Evolutionary conservation across 306 rosid genomes (phyloP), one percentile per base, ranked within the genome.

Genomic region (Rosa multiflora): DNA sequence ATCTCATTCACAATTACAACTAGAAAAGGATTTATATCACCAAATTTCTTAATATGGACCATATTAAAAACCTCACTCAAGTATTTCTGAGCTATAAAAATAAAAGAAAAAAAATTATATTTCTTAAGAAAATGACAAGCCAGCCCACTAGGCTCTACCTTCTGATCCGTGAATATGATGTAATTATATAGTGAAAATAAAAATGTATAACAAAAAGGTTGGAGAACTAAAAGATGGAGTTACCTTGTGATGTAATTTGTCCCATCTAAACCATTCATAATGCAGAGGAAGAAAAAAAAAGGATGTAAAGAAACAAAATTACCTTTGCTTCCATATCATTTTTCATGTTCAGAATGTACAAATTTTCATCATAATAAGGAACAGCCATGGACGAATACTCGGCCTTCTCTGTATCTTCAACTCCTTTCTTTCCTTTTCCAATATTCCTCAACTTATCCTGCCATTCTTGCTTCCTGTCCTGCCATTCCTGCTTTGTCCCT

Each of bases 381-480:
- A 88, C 80, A 1, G 97, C 82, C 97, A 93, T 93, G 81, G 81
- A 8, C 11, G 91, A 49, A 76, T 88, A 87, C 69, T 88, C 94
- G 13, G 66, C 73, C 90, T 85, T 92, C 76, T 92, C 92, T 5
- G 85, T 78, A 73, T 92, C 92, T 80, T 89, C 95, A 32, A 76
- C 85, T 83, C 86, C 89, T 84, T 91, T 95, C 83, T 86, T 93
- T 44, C 99, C 96, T 62, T 83, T 77, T 53, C 90, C 81, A 70
- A 95, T 93, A 80, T 86, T 91, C 82, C 82, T 91, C 56, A 96
- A 73, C 75, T 81, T 93, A 72, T 90, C 97, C 85, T 93, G 98
- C 99, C 98, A 95, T 83, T 95, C 99, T 70, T 89, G 97, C 78
- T 90, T 95, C 74, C 83, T 93, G 69, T 90, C 97, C 84, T 93